phyloP scores from a whole-genome alignment of 192 early-diverging fungal species.

The Phlyctochytrium arcticum region DNA sequence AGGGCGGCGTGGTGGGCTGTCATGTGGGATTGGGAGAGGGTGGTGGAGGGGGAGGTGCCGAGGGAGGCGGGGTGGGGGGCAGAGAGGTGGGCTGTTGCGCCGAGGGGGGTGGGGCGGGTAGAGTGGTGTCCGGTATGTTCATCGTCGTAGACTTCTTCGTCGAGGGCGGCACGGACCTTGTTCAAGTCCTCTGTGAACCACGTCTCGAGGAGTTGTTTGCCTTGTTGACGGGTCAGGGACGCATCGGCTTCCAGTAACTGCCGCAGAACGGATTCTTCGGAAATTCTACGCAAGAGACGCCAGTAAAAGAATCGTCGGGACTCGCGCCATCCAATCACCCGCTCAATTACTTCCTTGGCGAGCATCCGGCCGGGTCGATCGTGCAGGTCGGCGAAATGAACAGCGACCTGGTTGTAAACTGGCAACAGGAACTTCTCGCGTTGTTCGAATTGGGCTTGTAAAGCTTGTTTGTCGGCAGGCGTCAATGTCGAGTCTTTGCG shows the following conservation, averaged over 20 bases:
- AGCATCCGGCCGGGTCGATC: constrained; percentile 94
- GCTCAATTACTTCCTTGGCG: constrained; percentile 85
- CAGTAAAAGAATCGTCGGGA: constrained; percentile 89
- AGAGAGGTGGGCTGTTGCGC: too few relatives aligned
- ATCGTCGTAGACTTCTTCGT: constrained; percentile 52
- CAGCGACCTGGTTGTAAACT: constrained; percentile 86
- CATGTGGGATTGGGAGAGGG: too few relatives aligned
- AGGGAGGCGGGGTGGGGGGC: too few relatives aligned
- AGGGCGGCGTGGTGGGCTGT: neutral
- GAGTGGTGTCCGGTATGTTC: too few relatives aligned
- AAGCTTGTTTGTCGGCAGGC: constrained; percentile 57
- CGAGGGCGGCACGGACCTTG: constrained; percentile 17
- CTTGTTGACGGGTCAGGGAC: constrained; percentile 47
- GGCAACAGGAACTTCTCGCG: constrained; percentile 86
- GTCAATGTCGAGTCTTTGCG: constrained; percentile 31
- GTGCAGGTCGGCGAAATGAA: constrained; percentile 98
- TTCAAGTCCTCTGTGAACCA: constrained; percentile 67
- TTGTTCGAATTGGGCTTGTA: constrained; percentile 70
- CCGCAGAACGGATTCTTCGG: constrained; percentile 72
- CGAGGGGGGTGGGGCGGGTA: too few relatives aligned
- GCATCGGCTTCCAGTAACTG: constrained; percentile 49
- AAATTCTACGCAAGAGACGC: constrained; percentile 77
- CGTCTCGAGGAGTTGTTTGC: constrained; percentile 41
- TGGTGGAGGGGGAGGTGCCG: too few relatives aligned
- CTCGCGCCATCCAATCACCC: constrained; percentile 73